Evolutionary conservation across 768 basidiomycete genomes (phyloP).

Genomic region (Clitopilus passeckerianus): DNA sequence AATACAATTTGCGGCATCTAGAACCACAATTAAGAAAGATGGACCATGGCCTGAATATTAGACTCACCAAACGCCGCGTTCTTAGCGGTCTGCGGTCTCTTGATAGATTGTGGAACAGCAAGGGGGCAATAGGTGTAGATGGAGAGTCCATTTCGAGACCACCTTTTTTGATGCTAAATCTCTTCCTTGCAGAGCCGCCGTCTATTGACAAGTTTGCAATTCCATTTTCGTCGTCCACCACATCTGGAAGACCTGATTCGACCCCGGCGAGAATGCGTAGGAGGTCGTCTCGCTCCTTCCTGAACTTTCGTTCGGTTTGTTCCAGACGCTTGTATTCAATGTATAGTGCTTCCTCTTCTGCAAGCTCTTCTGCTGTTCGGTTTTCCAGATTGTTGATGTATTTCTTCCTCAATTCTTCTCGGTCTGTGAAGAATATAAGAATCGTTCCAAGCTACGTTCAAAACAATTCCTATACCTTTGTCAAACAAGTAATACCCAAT

Average conservation of each 20-base stretch:
- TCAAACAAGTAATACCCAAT: conserved; percentile 80
- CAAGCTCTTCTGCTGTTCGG: conserved; percentile 84
- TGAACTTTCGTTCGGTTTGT: conserved; percentile 85
- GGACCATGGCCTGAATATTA: conserved; percentile 12
- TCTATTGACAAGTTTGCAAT: conserved; percentile 38
- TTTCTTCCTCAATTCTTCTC: conserved; percentile 83
- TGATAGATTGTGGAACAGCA: conserved; percentile 27
- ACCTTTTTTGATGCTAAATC: conserved; percentile 37
- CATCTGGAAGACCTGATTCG: conserved; percentile 79
- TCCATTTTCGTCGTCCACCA: conserved; percentile 62
- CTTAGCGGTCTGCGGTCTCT: conserved; percentile 44
- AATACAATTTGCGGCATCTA: conserved; percentile 73
- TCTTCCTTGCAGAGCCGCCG: conserved; percentile 39
- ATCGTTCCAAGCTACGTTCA: neutral
- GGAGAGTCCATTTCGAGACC: conserved; percentile 44
- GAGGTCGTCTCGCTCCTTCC: conserved; percentile 83
- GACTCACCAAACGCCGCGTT: conserved; percentile 48
- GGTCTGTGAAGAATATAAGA: conserved; percentile 42
- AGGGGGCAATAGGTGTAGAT: conserved; percentile 35
- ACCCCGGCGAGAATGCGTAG: conserved; percentile 80
- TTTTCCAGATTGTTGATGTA: conserved; percentile 85
- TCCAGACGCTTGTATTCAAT: conserved; percentile 93
- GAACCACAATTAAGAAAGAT: conserved; percentile 5
- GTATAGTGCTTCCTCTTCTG: conserved; percentile 93
- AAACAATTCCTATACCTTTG: conserved; percentile 50